Evolutionary conservation across 2,329 filamentous ascomycete species (phyloP).

Genomic region (Nectriaceae sp.): DNA sequence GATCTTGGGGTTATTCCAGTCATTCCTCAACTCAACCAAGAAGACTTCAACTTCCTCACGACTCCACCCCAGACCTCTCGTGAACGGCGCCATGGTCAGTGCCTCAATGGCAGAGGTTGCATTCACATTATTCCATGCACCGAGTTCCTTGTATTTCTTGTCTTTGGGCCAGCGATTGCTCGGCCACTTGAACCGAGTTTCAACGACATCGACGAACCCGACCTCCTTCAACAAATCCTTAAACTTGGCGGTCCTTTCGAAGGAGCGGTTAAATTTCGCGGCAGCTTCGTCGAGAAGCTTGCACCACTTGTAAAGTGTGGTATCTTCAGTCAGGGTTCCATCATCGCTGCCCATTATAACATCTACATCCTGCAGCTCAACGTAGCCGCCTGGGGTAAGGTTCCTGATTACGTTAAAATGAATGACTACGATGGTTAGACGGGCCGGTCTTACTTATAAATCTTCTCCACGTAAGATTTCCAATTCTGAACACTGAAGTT

Average conservation of each 20-base stretch:
- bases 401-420: neutral
- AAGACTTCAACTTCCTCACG: neutral
- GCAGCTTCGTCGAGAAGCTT: neutral
- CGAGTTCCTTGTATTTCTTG: neutral
- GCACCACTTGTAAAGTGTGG: neutral
- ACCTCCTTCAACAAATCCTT: neutral
- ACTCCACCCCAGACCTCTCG: neutral
- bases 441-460: neutral
- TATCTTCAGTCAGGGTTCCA: neutral
- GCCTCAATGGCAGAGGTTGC: neutral
- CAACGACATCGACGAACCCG: neutral
- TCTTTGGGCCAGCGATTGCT: neutral
- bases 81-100: neutral
- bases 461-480: neutral
- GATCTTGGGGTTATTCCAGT: neutral
- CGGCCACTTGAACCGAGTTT: neutral
- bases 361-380: neutral
- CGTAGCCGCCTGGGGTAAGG: neutral
- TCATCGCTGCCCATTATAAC: neutral
- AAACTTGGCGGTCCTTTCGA: neutral
- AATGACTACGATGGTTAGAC: neutral
- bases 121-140: neutral
- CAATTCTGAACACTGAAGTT: neutral
- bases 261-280: neutral
- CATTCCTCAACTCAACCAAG: neutral